Base-by-base conservation (phyloP, 2,329 filamentous ascomycete species). In the Colletotrichum echinochloae region DNA sequence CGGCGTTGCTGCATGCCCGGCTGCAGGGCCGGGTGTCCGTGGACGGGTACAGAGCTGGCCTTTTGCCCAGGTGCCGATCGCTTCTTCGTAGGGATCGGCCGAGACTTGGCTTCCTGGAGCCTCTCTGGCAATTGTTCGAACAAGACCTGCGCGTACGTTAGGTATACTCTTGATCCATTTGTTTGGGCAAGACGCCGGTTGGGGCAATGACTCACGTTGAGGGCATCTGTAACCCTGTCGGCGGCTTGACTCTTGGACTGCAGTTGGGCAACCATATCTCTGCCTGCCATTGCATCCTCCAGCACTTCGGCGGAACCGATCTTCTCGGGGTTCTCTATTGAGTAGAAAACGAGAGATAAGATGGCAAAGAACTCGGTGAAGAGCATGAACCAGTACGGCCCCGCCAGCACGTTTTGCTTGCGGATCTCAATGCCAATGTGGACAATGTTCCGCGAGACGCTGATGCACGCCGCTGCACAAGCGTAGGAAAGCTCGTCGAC, bases 231-330 rank as follows among this genome's bases (percentile, higher is more conserved):
- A 76, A 97, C 96, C 72, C 94, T 87, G 78, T 98, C 94, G 3
- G 96, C 96, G 44, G 95, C 94, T 85, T 97, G 87, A 77, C 94
- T 98, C 76, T 92, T 91, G 75, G 92, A 90, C 3, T 94, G 92
- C 68, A 98, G 86, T 20, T 90, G 90, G 60, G 90, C 89, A 71
- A 98, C 88, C 72, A 95, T 93, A 73, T 95, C 91, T 77, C 93
- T 93, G 23, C 95, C 96, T 73, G 94, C 92, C 71, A 90, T 87
- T 0, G 95, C 95, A 81, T 98, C 95, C 63, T 91, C 91, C 70
- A 98, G 84, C 28, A 98, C 92, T 72, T 97, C 94, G 61, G 91
- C 87, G 7, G 91, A 91, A 1, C 91, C 92, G 5, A 87, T 83
- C 76, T 92, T 94, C 71, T 93, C 89, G 1, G 92, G 92, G 73